A percentile compares a stretch with the other conserved stretches of the same genome.
Evolutionary conservation across 2,329 filamentous ascomycete genomes (phyloP).

Genomic region (Fusarium aywerte): DNA sequence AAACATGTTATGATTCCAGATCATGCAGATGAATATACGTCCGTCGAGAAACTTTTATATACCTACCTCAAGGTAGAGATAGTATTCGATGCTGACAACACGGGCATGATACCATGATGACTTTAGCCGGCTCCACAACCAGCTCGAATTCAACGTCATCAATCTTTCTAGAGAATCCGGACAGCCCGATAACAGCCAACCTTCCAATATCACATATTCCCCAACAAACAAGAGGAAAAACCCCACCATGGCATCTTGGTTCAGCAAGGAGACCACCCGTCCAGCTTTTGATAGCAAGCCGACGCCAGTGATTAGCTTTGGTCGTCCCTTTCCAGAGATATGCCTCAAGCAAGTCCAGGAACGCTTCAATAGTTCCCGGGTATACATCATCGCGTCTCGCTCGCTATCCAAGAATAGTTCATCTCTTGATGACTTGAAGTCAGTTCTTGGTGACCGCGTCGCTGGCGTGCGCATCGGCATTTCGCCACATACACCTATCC

Average conservation of each 20-base stretch:
- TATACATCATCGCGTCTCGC: slow-evolving; percentile 10
- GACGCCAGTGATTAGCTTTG: neutral
- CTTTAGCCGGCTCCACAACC: neutral
- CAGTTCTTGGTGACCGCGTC: neutral
- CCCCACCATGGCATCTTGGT: neutral
- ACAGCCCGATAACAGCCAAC: neutral
- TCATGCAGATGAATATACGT: neutral
- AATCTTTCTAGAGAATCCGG: neutral
- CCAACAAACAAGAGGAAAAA: neutral
- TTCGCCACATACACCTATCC: slow-evolving; percentile 15
- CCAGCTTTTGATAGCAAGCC: slow-evolving; percentile 6
- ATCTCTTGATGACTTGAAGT: neutral
- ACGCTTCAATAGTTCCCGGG: neutral
- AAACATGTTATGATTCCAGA: fast-evolving
- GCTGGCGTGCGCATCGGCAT: slow-evolving; percentile 10
- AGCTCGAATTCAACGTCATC: neutral
- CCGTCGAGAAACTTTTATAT: neutral
- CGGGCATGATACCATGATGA: neutral
- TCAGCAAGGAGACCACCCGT: neutral
- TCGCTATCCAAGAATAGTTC: neutral
- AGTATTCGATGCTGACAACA: neutral
- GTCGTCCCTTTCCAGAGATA: slow-evolving; percentile 1
- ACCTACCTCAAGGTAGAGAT: neutral
- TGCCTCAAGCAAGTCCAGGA: neutral
- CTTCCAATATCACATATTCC: neutral